Evolutionary conservation across 2,329 filamentous ascomycete genomes (phyloP).

Genomic region (Cryphonectria radicalis): DNA sequence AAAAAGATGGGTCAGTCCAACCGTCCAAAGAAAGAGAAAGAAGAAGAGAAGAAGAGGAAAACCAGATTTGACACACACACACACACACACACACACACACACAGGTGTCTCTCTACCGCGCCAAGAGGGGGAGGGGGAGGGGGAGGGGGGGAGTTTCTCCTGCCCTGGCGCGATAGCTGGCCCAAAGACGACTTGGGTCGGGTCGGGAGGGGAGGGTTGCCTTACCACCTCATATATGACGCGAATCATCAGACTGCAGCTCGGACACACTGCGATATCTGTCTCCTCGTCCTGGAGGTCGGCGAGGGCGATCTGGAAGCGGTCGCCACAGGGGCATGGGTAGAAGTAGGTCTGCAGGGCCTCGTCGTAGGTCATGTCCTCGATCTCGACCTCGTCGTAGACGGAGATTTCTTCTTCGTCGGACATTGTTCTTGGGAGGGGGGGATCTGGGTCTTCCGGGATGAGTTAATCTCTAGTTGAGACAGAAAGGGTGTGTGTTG

Average conservation of each 20-base stretch:
- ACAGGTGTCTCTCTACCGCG: no score
- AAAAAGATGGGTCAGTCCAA: conserved; percentile 9
- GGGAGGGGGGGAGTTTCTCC: no score
- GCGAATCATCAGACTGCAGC: conserved; percentile 93
- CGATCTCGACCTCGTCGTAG: conserved; percentile 98
- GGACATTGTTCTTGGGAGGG: conserved; percentile 51
- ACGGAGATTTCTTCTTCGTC: conserved; percentile 70
- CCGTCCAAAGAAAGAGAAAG: not conserved
- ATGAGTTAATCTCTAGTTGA: no score
- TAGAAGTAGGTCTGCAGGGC: conserved; percentile 89
- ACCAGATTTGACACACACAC: no score
- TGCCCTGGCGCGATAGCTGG: no score
- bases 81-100: no score
- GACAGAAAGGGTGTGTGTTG: not conserved
- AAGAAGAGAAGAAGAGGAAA: not conserved
- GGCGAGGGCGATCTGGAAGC: conserved; percentile 85
- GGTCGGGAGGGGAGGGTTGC: not conserved
- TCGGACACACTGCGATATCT: conserved; percentile 96
- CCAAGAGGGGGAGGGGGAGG: no score
- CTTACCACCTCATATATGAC: conserved; percentile 89
- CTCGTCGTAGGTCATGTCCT: conserved; percentile 93
- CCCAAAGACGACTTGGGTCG: no score
- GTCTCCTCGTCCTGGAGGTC: conserved; percentile 82
- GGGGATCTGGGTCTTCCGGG: no score
- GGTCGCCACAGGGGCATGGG: conserved; percentile 95